Evolutionary conservation across 495 filamentous ascomycete species (phyloP), one percentile per base, ranked within the genome.

Genomic region (Clavariopsis aquatica): DNA sequence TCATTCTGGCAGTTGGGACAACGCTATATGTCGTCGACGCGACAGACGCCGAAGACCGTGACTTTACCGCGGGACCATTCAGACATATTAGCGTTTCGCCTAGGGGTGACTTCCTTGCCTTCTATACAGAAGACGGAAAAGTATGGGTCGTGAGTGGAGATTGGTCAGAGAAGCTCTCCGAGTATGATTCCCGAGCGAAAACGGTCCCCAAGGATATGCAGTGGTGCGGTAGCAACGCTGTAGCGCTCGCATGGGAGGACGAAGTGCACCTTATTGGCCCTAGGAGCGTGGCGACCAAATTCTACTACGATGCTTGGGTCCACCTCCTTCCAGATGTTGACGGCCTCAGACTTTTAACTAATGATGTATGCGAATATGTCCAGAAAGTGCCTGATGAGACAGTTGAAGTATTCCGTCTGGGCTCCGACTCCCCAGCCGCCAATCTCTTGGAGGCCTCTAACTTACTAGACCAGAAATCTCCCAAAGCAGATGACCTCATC

Each of bases 401-500:
- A 0, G 90, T 96, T 62, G 88, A 93, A 51, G 91, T 96, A 15
- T 97, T 97, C 72, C 83, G 87, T 28, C 83, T 93, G 49, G 93
- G 92, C 0, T 93, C 93, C 28, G 88, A 88, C 23, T 91, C 89
- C 0, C 87, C 95, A 10, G 90, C 94, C 19, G 92, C 95, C 1
- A 89, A 97, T 10, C 80, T 98, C 1, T 81, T 98, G 0, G 94
- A 98, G 77, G 95, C 94, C 1, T 87, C 94, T 5, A 89, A 93
- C 55, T 89, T 96, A 66, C 79, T 98, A 13, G 93, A 98, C 65
- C 90, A 90, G 70, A 89, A 93, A 69, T 97, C 93, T 0, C 92
- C 94, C 3, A 98, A 96, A 75, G 95, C 94, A 7, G 95, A 98
- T 71, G 94, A 98, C 68, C 91, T 96, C 69, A 96, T 98, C 49